Conservation (phyloP, 1,139 yeast genomes). For the Candida glucosophila region DNA sequence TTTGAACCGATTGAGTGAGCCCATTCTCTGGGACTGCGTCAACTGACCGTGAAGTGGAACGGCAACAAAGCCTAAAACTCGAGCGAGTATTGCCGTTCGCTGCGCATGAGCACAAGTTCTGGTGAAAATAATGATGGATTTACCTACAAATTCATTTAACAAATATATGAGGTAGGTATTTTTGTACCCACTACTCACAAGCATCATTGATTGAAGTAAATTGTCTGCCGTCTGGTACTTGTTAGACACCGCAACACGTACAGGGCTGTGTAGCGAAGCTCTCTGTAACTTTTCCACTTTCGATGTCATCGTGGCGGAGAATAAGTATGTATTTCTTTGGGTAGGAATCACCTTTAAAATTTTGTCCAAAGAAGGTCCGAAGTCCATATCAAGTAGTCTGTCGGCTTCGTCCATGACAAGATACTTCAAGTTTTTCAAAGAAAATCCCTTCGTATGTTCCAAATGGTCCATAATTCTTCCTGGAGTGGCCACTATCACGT, state of each 20-base stretch:
- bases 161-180: constrained; percentile 80
- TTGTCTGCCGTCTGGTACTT: constrained; percentile 93
- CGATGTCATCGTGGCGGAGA: constrained; percentile 94
- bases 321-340: constrained; percentile 76
- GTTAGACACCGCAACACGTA: constrained; percentile 79
- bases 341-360: constrained; percentile 80
- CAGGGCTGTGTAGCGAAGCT: constrained; percentile 85
- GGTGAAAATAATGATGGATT: constrained; percentile 81
- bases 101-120: constrained; percentile 95
- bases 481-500: constrained; percentile 82
- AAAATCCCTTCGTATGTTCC: constrained; percentile 90
- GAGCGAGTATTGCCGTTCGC: constrained; percentile 73
- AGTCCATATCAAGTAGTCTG: constrained; percentile 89
- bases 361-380: constrained; percentile 88
- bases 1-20: constrained; percentile 87
- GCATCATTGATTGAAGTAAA: constrained; percentile 79
- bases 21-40: constrained; percentile 85
- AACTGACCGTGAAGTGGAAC: constrained; percentile 94
- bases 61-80: constrained; percentile 78
- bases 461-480: constrained; percentile 84
- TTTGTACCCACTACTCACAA: constrained; percentile 87
- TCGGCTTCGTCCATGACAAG: constrained; percentile 98
- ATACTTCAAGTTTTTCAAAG: constrained; percentile 68
- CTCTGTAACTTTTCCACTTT: constrained; percentile 92
- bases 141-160: constrained; percentile 77